Base-by-base conservation (phyloP, 768 basidiomycete genomes). In the Russula olivacea region DNA sequence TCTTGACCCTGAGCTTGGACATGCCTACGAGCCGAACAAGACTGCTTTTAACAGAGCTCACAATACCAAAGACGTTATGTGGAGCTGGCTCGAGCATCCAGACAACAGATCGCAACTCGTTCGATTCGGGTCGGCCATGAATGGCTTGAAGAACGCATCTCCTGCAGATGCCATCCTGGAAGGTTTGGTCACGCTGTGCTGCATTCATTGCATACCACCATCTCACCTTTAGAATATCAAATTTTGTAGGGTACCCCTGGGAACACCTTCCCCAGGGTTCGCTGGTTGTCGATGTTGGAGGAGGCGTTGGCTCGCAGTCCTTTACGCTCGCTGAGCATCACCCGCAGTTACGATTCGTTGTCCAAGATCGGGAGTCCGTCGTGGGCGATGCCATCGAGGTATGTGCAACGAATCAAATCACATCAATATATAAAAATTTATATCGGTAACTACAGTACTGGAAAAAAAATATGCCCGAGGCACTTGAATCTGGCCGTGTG, bases 271-370 rank as follows among this genome's bases (percentile, higher is more conserved):
- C 55, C 8, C 21, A 48, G n/a, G 63, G 52, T 28, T 53, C 63
- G 1, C 19, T 64, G 17, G 58, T 64, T 19, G 53, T 64, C 32
- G 63, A 64, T 50, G 51, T 59, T 48, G 63, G 62, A 6, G 57
- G 62, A 36, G 36, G 36, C 36, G 36, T 36, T 12, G 36, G 36
- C 36, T 11, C 36, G 10, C 56, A 63, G n/a, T 58, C 61, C 14
- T 51, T 63, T 14, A 51, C 40, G 15, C 50, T 63, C 15, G 55
- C 61, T 19, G 8, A 1, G 8, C 40, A 45, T 23, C 45, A 59
- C 17, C 15, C 57, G 9, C 47, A 64, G 1, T 53, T 59, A 28
- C 51, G 50, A 23, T 64, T 59, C 51, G 19, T 64, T 25, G 45
- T 64, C 41, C 62, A 64, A 36, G 62, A 64, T 15, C 62, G 57